Percentiles rank a stretch among this genome's conserved stretches.
Conservation (phyloP, 768 basidiomycete genomes). For the Amylocystis lapponica region DNA sequence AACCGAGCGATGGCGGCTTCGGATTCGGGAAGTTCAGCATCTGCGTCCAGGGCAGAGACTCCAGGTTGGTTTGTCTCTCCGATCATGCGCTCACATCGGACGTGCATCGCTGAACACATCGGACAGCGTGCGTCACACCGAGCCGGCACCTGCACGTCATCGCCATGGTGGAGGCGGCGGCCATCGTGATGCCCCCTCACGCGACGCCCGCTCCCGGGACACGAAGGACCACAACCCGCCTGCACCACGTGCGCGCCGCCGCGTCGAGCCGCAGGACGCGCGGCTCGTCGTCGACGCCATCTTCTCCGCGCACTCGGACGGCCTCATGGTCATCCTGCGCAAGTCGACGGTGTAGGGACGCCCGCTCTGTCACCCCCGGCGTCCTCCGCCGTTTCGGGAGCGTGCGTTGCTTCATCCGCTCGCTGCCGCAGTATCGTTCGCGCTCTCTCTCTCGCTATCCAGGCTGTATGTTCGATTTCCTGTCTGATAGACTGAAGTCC, state of each 20-base stretch:
- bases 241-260: conserved; percentile 5
- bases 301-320: conserved; percentile 83
- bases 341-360: no score
- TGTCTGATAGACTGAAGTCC: no score
- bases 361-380: no score
- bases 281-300: conserved; percentile 70
- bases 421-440: no score
- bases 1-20: conserved; percentile 81
- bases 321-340: conserved; percentile 74
- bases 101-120: background rate
- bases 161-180: conserved; percentile 20
- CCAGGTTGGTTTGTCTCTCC: conserved; percentile 35
- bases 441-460: no score
- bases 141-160: conserved; percentile 23
- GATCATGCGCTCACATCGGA: background rate
- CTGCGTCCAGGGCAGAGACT: conserved; percentile 54
- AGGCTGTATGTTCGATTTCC: no score
- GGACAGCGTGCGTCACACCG: conserved; percentile 22
- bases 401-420: no score
- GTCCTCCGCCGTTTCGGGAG: no score
- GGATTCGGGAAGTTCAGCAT: conserved; percentile 71
- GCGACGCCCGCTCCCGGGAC: conserved; percentile 5
- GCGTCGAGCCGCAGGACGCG: conserved; percentile 16
- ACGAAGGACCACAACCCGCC: conserved; percentile 2
- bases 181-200: conserved; percentile 3